Evolutionary conservation across 2,329 filamentous ascomycete genomes (phyloP).

Genomic region (Talaromyces amestolkiae): DNA sequence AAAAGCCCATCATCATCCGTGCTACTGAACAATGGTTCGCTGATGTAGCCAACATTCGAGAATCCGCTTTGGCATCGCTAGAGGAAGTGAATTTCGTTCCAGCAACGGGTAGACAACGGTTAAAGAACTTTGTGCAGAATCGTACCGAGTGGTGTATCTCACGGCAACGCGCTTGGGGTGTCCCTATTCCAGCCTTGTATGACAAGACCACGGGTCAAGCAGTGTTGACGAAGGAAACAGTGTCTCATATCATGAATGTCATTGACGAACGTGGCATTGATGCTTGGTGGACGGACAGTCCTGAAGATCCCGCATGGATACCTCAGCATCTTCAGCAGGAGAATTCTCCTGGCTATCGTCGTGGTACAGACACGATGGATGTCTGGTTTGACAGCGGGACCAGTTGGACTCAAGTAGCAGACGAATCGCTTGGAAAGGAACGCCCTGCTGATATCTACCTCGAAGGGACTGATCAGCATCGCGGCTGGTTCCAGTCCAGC

Average conservation of each 20-base stretch:
- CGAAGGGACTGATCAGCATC: conserved; percentile 92
- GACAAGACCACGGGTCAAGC: conserved; percentile 66
- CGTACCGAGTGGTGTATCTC: conserved; percentile 98
- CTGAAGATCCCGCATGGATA: conserved; percentile 75
- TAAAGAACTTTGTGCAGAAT: conserved; percentile 82
- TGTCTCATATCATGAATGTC: conserved; percentile 78
- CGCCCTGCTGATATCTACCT: conserved; percentile 76
- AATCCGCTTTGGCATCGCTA: conserved; percentile 67
- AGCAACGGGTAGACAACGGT: conserved; percentile 65
- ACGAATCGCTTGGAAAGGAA: conserved; percentile 30
- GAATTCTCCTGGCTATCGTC: conserved; percentile 53
- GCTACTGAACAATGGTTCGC: conserved; percentile 98
- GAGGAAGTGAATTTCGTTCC: conserved; percentile 75
- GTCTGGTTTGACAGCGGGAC: conserved; percentile 99
- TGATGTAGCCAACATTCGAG: conserved; percentile 80
- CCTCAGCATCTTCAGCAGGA: conserved; percentile 58
- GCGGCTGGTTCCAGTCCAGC: conserved; percentile 98
- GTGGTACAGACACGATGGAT: conserved; percentile 95
- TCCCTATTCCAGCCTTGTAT: conserved; percentile 91
- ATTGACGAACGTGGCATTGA: conserved; percentile 78
- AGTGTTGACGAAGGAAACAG: conserved; percentile 73
- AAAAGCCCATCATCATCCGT: conserved; percentile 82
- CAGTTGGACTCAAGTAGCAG: conserved; percentile 68
- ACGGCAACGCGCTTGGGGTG: conserved; percentile 90
- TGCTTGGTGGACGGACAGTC: conserved; percentile 86